Base-by-base conservation (phyloP, 306 rosid species). In the Mimosa bimucronata region DNA sequence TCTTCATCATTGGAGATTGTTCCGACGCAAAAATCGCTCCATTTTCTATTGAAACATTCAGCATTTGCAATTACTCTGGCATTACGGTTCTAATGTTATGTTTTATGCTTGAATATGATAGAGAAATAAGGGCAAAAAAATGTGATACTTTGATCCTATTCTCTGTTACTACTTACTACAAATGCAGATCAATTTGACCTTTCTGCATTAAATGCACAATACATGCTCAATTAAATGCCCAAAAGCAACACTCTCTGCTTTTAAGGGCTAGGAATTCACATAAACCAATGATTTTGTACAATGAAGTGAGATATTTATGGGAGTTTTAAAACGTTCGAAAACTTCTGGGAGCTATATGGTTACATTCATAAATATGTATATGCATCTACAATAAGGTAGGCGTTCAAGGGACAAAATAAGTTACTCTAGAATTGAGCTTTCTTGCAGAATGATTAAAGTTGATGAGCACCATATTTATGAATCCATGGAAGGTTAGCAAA, bases 401-500 rank as follows among this genome's bases (percentile, higher is more conserved):
- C 72, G 67, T 29, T 71, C 81, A 84, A 71, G n/a, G 37, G 14
- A 30, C 58, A 76, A 52, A 74, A 38, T 5, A 53, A 62, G 74
- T 52, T 52, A 50, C 25, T 42, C 12, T 64, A 28, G 52, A 12
- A 19, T 48, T 41, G 81, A 77, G 74, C 61, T 82, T 67, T 74
- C 69, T 61, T 46, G 70, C 55, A 29, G 74, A 74, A 48, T 67
- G 65, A 40, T 40, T 66, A 48, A 77, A 73, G 83, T 67, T 60
- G 80, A 80, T 67, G 78, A 6, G 77, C 66, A 67, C 80, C 77
- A 37, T 44, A 77, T 77, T 46, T n/a, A 78, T 74, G 79, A 78
- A 74, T 48, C 69, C 72, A 70, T 77, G 71, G 60, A 45, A 50
- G 46, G 72, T 81, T 73, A 62, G 75, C 68, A 46, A 46, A 19